phyloP scores from a whole-genome alignment of 768 basidiomycete species.

The Tricholoma hemisulphureum region DNA sequence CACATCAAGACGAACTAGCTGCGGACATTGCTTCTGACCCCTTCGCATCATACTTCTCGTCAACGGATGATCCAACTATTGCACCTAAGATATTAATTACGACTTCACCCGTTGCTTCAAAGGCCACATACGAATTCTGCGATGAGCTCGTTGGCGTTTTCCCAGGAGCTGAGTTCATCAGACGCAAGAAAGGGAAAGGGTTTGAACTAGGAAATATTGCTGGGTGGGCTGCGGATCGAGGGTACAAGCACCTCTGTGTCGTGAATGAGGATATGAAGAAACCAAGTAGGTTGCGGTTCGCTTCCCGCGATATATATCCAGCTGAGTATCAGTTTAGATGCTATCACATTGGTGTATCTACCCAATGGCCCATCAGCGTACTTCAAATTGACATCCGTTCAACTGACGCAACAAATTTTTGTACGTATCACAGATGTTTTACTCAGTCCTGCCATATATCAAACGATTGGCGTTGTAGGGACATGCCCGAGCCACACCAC shows the following conservation, averaged over 20 bases:
- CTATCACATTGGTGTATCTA: slow-evolving; percentile 87
- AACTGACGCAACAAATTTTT: slow-evolving; percentile 82
- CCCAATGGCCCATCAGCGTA: slow-evolving; percentile 93
- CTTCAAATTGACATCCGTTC: slow-evolving; percentile 89
- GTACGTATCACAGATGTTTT: slow-evolving; percentile 43
- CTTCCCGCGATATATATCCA: not conserved
- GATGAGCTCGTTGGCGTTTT: slow-evolving; percentile 88
- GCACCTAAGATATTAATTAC: slow-evolving; percentile 91
- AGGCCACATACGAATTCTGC: slow-evolving; percentile 86
- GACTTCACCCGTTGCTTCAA: slow-evolving; percentile 86
- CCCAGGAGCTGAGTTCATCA: slow-evolving; percentile 88
- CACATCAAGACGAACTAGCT: slow-evolving; percentile 54
- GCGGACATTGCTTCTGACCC: slow-evolving; percentile 72
- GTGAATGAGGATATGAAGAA: slow-evolving; percentile 96
- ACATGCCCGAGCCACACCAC: slow-evolving; percentile 89
- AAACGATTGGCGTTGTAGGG: slow-evolving; percentile 48
- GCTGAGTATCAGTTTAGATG: slow-evolving; percentile 53
- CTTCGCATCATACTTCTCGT: slow-evolving; percentile 75
- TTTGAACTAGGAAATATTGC: slow-evolving; percentile 91
- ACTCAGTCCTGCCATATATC: not conserved
- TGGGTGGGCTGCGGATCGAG: slow-evolving; percentile 87
- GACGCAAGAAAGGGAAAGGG: slow-evolving; percentile 83
- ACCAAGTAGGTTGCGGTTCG: slow-evolving; percentile 64
- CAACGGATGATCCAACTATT: slow-evolving; percentile 60
- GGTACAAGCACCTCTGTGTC: slow-evolving; percentile 85